These are phyloP conservation scores for Thyridium curvatum DNA, from an alignment of 2,329 filamentous ascomycete species.

Conservation along the genomic window DNA sequence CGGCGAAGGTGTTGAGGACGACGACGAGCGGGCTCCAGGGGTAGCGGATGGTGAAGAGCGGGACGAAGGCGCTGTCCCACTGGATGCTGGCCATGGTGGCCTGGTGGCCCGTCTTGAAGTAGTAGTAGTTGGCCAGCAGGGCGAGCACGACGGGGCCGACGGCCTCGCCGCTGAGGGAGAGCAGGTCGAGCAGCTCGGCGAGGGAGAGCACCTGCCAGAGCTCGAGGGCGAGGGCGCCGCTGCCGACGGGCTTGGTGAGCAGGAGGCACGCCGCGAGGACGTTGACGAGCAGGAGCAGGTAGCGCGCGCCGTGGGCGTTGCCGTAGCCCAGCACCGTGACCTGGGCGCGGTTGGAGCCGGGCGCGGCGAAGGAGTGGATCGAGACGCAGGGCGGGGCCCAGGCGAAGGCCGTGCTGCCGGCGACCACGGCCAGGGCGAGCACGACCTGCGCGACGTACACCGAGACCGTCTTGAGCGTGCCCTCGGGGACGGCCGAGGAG, in stretches of 20 bases:
- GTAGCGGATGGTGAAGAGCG: slow-evolving; percentile 74
- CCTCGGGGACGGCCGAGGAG: slow-evolving; percentile 42
- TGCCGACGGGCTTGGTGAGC: slow-evolving; percentile 91
- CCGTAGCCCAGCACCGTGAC: slow-evolving; percentile 85
- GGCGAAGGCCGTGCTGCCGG: slow-evolving; percentile 76
- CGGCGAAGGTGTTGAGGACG: slow-evolving; percentile 79
- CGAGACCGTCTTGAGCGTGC: slow-evolving; percentile 64
- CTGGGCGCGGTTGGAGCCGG: slow-evolving; percentile 35
- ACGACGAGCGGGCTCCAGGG: slow-evolving; percentile 84
- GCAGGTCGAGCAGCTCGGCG: slow-evolving; percentile 57
- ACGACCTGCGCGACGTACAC: slow-evolving; percentile 75
- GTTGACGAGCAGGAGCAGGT: slow-evolving; percentile 76
- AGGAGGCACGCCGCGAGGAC: slow-evolving; percentile 71
- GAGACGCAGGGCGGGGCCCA: slow-evolving; percentile 82
- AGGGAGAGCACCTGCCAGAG: slow-evolving; percentile 84
- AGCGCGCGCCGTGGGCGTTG: slow-evolving; percentile 88
- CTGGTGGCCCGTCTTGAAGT: slow-evolving; percentile 97
- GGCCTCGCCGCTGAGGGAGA: slow-evolving; percentile 43
- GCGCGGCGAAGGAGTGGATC: slow-evolving; percentile 49
- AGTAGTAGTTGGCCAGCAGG: slow-evolving; percentile 88
- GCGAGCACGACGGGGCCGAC: slow-evolving; percentile 82
- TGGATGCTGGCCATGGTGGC: slow-evolving; percentile 82
- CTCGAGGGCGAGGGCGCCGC: slow-evolving; percentile 74
- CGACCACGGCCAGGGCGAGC: slow-evolving; percentile 73
- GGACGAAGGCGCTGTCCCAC: slow-evolving; percentile 94